Evolutionary conservation across 2,329 filamentous ascomycete species (phyloP), one percentile per base, ranked within the genome.

Genomic region (Epichloe elymi): DNA sequence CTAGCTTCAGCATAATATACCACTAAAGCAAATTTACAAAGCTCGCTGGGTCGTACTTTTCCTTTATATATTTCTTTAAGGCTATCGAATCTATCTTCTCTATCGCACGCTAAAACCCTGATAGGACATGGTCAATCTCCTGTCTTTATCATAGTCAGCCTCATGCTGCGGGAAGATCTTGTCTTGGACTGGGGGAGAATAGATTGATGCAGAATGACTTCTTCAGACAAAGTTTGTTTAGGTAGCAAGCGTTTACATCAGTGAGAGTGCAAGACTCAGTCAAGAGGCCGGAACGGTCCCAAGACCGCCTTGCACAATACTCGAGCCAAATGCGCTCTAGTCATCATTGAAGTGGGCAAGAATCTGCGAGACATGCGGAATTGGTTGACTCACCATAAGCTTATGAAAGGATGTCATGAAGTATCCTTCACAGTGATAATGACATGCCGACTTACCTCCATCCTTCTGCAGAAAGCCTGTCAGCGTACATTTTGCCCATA

Each of bases 251-350:
- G 75, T 82, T 95, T 85, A 94, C 91, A 96, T 96, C 91, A 96
- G 80, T 79, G 91, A 95, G 84, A 80, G 78, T 75, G 73, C 73
- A 74, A 67, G 69, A 72, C 67, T 59, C 65, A 64, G 61, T 72
- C 71, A 71, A 72, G 73, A 70, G 75, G 85, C 88, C 91, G 79
- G 85, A 95, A 82, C 86, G 84, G 75, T 70, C 73, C 70, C 74
- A 74, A 74, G 74, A 70, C 70, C 69, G 66, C 73, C 71, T 73
- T 75, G 73, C 70, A 74, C 82, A 81, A 89, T 95, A 78, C 91
- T 97, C 91, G 88, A 97, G 91, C 91, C 91, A 97, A 97, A 97
- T 97, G 91, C 91, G 90, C 91, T 97, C 91, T 91, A 88, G 91
- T 97, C 91, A 97, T 97, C 91, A 94, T 89, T 67, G 67, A 67